Evolutionary conservation across 768 basidiomycete genomes (phyloP).

Genomic region (Lactarius indigo): DNA sequence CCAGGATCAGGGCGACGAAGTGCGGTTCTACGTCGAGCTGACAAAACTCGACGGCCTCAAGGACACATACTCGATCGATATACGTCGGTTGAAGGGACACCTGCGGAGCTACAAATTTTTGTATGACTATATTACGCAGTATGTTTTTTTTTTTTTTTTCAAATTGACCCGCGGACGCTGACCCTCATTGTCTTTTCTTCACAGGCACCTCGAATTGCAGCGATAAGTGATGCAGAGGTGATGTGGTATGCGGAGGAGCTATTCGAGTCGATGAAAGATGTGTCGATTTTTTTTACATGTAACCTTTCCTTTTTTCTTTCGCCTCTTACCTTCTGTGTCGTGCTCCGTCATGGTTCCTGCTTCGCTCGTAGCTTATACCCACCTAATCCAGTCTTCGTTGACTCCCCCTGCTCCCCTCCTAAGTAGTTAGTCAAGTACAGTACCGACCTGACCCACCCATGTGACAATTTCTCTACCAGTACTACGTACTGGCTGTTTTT

Average conservation of each 20-base stretch:
- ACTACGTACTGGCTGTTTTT: too few relatives aligned
- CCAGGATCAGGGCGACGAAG: conserved; percentile 91
- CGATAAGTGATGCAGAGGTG: not conserved
- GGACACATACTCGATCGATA: conserved; percentile 88
- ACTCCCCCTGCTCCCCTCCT: not conserved
- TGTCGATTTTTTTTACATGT: conserved; percentile 8
- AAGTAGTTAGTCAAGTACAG: not conserved
- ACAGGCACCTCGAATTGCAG: conserved; percentile 16
- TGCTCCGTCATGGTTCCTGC: conserved; percentile 4
- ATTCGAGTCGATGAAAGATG: not conserved
- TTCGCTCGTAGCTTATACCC: conserved; percentile 14
- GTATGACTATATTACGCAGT: conserved; percentile 86
- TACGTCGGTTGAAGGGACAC: conserved; percentile 89
- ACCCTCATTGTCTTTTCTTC: not conserved
- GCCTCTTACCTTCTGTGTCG: not conserved
- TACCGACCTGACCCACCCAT: not conserved
- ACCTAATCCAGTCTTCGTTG: conserved; percentile 7
- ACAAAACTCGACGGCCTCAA: conserved; percentile 86
- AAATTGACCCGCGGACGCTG: conserved; percentile 2
- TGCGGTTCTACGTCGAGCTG: conserved; percentile 92
- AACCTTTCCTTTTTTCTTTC: not conserved
- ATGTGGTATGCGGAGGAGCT: not conserved
- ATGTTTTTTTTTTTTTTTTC: conserved; percentile 36
- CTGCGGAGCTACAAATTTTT: conserved; percentile 90
- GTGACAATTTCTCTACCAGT: not conserved